Evolutionary conservation across 2,329 filamentous ascomycete species (phyloP), one percentile per base, ranked within the genome.

Genomic region (Apiospora koreana): DNA sequence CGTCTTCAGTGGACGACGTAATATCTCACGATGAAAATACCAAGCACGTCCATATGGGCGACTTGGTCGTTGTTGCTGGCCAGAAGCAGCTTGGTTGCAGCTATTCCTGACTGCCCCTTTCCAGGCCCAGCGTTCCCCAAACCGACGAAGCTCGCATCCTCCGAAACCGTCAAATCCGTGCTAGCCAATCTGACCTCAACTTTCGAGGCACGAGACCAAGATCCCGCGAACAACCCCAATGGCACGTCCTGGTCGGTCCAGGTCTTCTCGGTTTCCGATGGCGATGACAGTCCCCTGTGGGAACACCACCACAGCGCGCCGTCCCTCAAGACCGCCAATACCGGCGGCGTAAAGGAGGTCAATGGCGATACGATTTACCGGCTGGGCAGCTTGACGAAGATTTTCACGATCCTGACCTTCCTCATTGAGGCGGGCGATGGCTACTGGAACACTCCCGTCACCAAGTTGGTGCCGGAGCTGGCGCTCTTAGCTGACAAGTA

Each of bases 201-300:
- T 0, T 77, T 82, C 67, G 67, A 74, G 16, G 72, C 72, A 1
- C 77, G 77, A 14, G 78, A 78, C 23, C 58, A 62, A 6, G 75
- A 78, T 5, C 54, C 31, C 2, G 21, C 54, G 1, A 62, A 62
- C 18, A 75, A 77, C 28, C 76, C 79, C 9, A 77, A 80, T 69
- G 73, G 71, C n/a, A 81, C 79, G 10, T 80, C 78, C 64, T 81
- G 79, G 76, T 79, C 79, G 54, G 75, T 81, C 38, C 77, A 81
- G 69, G 73, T 81, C 6, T 78, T 78, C 71, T 75, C 76, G 12
- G 72, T 74, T 4, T 74, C 75, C 2, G 73, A 73, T 28, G 75
- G 75, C 12, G 69, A 73, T 23, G 21, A 6, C 18, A n/a, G 31
- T 6, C 72, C 76, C 18, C 41, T 79, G 12, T 75, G 74, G 23